Evolutionary conservation across 257 asterid species (phyloP).

Genomic region (Sherardia arvensis): DNA sequence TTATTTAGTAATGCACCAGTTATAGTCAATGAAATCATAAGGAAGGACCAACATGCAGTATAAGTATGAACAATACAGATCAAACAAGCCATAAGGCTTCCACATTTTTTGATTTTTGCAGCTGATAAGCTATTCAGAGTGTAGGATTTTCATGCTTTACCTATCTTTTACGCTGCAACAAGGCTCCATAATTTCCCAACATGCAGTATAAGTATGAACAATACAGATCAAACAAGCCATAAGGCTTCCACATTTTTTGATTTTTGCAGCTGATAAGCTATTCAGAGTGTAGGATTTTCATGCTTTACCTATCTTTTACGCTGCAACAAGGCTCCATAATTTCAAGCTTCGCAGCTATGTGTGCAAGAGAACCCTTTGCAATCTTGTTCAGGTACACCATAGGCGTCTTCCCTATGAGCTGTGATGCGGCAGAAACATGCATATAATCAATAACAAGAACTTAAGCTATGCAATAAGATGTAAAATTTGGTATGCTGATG

Average conservation of each 20-base stretch:
- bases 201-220: background rate
- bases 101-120: background rate
- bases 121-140: background rate
- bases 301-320: conserved; percentile 78
- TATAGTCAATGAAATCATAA: no score
- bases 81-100: background rate
- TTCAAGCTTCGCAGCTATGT: conserved; percentile 91
- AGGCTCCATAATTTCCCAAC: conserved; percentile 82
- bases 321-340: conserved; percentile 99
- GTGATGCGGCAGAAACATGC: conserved; percentile 20
- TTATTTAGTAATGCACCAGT: background rate
- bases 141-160: conserved; percentile 29
- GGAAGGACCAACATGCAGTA: background rate
- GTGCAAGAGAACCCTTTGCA: conserved; percentile 79
- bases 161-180: conserved; percentile 98
- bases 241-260: background rate
- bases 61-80: background rate
- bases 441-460: background rate
- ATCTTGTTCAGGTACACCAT: conserved; percentile 88
- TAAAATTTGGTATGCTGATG: background rate
- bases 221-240: background rate
- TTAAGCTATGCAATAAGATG: background rate
- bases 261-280: background rate
- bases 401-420: conserved; percentile 95
- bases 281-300: conserved; percentile 1